Evolutionary conservation across 2,329 filamentous ascomycete species (phyloP).

Genomic region (Fusarium algeriense): DNA sequence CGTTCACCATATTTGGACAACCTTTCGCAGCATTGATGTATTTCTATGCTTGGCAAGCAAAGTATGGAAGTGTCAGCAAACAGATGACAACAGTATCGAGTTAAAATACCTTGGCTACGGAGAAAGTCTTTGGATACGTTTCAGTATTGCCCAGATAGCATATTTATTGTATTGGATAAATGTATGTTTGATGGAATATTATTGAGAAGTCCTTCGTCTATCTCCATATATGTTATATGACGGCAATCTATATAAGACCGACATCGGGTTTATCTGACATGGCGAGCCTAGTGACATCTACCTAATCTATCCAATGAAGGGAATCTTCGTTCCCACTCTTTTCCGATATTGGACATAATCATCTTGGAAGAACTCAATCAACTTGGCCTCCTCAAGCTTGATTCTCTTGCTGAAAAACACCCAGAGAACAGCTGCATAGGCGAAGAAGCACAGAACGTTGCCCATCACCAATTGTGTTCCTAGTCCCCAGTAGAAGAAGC

Average conservation of each 20-base stretch:
- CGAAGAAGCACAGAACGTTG: constrained; percentile 82
- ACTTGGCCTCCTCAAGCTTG: constrained; percentile 78
- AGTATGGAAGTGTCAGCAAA: constrained; percentile 86
- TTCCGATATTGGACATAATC: constrained; percentile 82
- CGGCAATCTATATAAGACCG: neutral
- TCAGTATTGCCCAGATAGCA: constrained; percentile 2
- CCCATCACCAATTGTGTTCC: constrained; percentile 92
- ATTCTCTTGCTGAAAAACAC: constrained; percentile 85
- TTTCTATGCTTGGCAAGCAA: constrained; percentile 98
- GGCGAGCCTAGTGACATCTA: constrained; percentile 22
- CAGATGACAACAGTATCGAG: constrained; percentile 40
- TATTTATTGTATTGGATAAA: constrained; percentile 10
- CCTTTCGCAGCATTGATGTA: constrained; percentile 92
- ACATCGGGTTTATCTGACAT: neutral
- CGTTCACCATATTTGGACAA: constrained; percentile 95
- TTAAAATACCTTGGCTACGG: constrained; percentile 6
- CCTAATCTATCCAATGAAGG: constrained; percentile 63
- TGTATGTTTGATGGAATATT: constrained; percentile 6
- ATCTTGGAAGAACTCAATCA: constrained; percentile 85
- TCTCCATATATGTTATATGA: neutral
- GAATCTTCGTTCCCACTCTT: constrained; percentile 82
- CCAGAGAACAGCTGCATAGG: constrained; percentile 83
- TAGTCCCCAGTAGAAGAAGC: constrained; percentile 98
- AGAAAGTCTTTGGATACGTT: neutral
- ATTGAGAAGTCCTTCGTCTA: constrained; percentile 9